Conservation (phyloP, 2,329 filamentous ascomycete genomes). For the Chaetomium olivaceum region DNA sequence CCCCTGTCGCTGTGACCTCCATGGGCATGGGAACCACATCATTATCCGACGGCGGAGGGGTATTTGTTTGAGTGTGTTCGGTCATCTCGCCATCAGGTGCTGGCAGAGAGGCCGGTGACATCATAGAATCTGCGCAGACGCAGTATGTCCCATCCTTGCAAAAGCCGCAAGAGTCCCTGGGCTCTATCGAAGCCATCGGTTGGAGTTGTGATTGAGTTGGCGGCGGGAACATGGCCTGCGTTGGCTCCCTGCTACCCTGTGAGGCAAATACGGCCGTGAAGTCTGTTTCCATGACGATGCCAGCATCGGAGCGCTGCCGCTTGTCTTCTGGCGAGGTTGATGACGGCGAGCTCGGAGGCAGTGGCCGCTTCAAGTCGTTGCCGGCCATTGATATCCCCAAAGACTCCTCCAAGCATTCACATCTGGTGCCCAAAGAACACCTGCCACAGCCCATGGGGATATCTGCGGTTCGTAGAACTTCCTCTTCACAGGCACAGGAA, state of each 20-base stretch:
- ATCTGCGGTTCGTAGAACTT: constrained; percentile 54
- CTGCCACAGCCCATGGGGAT: constrained; percentile 62
- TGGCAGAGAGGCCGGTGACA: constrained; percentile 36
- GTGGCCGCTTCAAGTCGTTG: constrained; percentile 52
- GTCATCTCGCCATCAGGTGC: constrained; percentile 43
- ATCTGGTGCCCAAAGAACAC: constrained; percentile 63
- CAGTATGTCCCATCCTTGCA: constrained; percentile 81
- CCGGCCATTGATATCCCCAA: constrained; percentile 47
- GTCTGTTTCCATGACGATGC: constrained; percentile 65
- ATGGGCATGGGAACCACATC: constrained; percentile 58
- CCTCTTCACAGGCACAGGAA: constrained; percentile 60
- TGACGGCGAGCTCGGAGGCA: constrained; percentile 45
- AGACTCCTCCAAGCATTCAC: constrained; percentile 65
- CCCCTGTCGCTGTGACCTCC: constrained; percentile 61
- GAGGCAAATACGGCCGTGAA: constrained; percentile 65
- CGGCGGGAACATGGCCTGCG: constrained; percentile 39
- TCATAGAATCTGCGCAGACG: constrained; percentile 67
- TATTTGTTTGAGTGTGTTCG: constrained; percentile 52
- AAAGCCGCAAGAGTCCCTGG: constrained; percentile 75
- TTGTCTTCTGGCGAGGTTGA: constrained; percentile 52
- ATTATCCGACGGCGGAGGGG: constrained; percentile 61
- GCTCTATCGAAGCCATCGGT: constrained; percentile 43
- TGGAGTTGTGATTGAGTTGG: constrained; percentile 33
- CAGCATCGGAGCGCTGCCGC: constrained; percentile 52
- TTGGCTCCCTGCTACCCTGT: constrained; percentile 26